Evolutionary conservation across 2,329 filamentous ascomycete species (phyloP).

Genomic region (Metarhizium guizhouense): DNA sequence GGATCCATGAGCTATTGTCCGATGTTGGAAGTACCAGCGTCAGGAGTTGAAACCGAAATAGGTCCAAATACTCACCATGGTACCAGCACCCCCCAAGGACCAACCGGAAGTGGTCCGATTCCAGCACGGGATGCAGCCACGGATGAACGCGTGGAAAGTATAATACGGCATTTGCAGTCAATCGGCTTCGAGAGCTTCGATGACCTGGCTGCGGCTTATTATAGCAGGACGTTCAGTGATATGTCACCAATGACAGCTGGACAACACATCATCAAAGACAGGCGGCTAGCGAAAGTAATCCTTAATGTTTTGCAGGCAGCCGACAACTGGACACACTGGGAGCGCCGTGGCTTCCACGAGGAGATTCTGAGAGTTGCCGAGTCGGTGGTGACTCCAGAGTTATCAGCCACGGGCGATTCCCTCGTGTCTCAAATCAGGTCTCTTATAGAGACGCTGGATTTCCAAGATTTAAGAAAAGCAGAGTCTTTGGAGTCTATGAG

Average conservation of each 20-base stretch:
- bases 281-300: slow-evolving; percentile 16
- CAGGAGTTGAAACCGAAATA: not conserved
- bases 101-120: not conserved
- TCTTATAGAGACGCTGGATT: slow-evolving; percentile 11
- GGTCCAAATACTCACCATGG: not conserved
- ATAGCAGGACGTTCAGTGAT: slow-evolving; percentile 12
- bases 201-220: slow-evolving; percentile 17
- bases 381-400: slow-evolving; percentile 12
- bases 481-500: slow-evolving; percentile 12
- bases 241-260: slow-evolving; percentile 15
- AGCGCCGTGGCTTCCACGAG: slow-evolving; percentile 16
- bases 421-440: slow-evolving; percentile 10
- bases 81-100: not conserved
- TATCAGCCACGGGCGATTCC: not conserved
- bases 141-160: slow-evolving; percentile 13
- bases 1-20: slow-evolving; percentile 6
- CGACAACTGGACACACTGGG: slow-evolving; percentile 14
- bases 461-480: not conserved
- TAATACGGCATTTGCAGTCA: slow-evolving; percentile 14
- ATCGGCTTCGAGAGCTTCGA: slow-evolving; percentile 18
- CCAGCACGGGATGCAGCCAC: not conserved
- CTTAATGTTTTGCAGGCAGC: slow-evolving; percentile 12
- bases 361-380: slow-evolving; percentile 18
- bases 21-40: not conserved
- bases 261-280: slow-evolving; percentile 17